Evolutionary conservation across 2,329 filamentous ascomycete genomes (phyloP).

Genomic region (Diaporthe destruens): DNA sequence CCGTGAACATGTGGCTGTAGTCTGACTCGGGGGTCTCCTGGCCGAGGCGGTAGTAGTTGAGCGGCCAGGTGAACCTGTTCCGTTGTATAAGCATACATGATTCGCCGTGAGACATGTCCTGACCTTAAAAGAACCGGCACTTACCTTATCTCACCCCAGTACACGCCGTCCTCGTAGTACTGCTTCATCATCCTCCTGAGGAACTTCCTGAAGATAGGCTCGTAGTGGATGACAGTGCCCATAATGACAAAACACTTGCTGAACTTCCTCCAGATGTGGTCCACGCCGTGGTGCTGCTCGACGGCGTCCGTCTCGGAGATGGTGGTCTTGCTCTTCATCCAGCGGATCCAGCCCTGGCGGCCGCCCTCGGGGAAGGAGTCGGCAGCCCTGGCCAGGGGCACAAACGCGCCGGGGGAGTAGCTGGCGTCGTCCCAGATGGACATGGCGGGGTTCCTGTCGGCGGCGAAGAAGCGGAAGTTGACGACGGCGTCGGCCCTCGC

Average conservation of each 20-base stretch:
- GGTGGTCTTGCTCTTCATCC: constrained; percentile 80
- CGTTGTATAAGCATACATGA: constrained; percentile 13
- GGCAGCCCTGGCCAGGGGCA: constrained; percentile 74
- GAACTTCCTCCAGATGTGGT: constrained; percentile 90
- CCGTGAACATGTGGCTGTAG: constrained; percentile 77
- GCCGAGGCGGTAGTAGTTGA: constrained; percentile 75
- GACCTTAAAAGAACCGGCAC: constrained; percentile 35
- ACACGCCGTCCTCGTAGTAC: constrained; percentile 84
- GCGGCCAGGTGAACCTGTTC: constrained; percentile 75
- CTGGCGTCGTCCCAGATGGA: constrained; percentile 73
- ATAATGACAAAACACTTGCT: constrained; percentile 79
- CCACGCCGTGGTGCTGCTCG: constrained; percentile 84
- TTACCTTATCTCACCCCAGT: constrained; percentile 82
- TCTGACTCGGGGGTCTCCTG: constrained; percentile 75
- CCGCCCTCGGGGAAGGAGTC: constrained; percentile 81
- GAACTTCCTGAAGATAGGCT: constrained; percentile 87
- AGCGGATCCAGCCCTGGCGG: constrained; percentile 77
- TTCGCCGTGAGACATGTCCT: too few relatives aligned
- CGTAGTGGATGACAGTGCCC: constrained; percentile 84
- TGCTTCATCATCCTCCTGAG: constrained; percentile 77
- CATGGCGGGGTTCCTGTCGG: constrained; percentile 51
- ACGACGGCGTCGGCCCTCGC: constrained; percentile 68
- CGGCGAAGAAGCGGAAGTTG: constrained; percentile 71
- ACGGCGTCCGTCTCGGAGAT: constrained; percentile 80
- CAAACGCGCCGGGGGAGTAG: constrained; percentile 71